phyloP scores from a whole-genome alignment of 2,329 filamentous ascomycete species.

The Colletotrichum sp. region DNA sequence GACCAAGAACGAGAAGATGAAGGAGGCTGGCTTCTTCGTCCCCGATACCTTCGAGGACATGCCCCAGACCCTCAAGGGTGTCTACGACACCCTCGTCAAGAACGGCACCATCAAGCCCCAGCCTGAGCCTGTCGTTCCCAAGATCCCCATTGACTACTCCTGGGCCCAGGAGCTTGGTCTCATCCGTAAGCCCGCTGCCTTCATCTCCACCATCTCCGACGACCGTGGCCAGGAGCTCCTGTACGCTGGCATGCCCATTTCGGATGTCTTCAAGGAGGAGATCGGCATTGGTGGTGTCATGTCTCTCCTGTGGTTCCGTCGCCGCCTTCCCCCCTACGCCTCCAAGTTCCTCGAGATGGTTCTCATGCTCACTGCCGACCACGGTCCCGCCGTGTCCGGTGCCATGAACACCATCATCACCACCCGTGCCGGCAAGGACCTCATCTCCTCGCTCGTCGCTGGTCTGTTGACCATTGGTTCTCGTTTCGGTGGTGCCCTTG shows the following conservation, averaged over 20 bases:
- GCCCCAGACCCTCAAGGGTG: constrained; percentile 73
- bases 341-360: constrained; percentile 99
- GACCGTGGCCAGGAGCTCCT: constrained; percentile 99
- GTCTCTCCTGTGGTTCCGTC: constrained; percentile 99
- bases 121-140: constrained; percentile 90
- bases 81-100: constrained; percentile 89
- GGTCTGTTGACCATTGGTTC: constrained; percentile 98
- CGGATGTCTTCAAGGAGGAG: constrained; percentile 99
- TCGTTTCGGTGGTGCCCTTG: constrained; percentile 96
- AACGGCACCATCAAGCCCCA: constrained; percentile 85
- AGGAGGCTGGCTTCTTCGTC: constrained; percentile 90
- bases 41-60: constrained; percentile 98
- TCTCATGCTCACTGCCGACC: constrained; percentile 98
- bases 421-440: constrained; percentile 97
- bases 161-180: constrained; percentile 99
- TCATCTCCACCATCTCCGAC: constrained; percentile 99
- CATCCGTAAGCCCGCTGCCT: constrained; percentile 98
- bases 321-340: constrained; percentile 92
- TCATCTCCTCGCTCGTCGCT: constrained; percentile 93
- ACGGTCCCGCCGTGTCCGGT: constrained; percentile 98
- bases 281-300: constrained; percentile 99
- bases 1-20: constrained; percentile 97
- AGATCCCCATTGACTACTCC: constrained; percentile 99
- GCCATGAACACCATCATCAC: constrained; percentile 99
- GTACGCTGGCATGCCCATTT: constrained; percentile 99